These are phyloP conservation scores for Dactylorhiza incarnata DNA, from an alignment of 106 monocot species.

Conservation along the genomic window DNA sequence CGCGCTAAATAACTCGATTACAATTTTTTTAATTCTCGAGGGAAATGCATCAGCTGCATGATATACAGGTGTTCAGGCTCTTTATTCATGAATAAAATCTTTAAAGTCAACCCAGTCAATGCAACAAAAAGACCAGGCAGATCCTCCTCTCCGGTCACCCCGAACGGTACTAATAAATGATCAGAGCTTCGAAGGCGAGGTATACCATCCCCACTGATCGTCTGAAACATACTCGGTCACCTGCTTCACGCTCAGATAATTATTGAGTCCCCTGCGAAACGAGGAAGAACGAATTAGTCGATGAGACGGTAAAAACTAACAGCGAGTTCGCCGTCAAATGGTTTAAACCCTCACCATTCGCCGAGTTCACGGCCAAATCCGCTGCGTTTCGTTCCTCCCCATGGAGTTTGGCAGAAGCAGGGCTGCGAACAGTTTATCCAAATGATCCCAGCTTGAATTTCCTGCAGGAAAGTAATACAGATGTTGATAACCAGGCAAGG, in stretches of 20 bases:
- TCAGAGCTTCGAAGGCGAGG: conserved; percentile 60
- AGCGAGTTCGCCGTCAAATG: background rate
- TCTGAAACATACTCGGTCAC: conserved; percentile 84
- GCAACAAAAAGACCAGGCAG: too few species aligned
- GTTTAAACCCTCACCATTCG: conserved; percentile 47
- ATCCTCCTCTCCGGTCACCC: too few species aligned
- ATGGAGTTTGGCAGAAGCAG: conserved; percentile 87
- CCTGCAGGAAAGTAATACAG: conserved; percentile 28
- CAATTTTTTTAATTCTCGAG: too few species aligned
- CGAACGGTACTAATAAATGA: too few species aligned
- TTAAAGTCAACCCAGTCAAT: too few species aligned
- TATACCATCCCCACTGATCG: conserved; percentile 92
- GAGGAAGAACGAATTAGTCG: background rate
- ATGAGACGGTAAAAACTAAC: background rate
- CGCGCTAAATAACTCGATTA: too few species aligned
- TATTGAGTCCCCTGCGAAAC: conserved; percentile 76
- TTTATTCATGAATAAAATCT: too few species aligned
- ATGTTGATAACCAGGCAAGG: too few species aligned
- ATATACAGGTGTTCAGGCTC: too few species aligned
- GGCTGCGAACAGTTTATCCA: conserved; percentile 98
- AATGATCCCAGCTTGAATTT: conserved; percentile 58
- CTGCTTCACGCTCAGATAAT: conserved; percentile 85
- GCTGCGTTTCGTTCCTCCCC: conserved; percentile 97
- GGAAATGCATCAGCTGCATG: too few species aligned
- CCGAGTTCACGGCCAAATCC: conserved; percentile 96